Evolutionary conservation across 2,329 filamentous ascomycete genomes (phyloP).

Genomic region (Didymella pinodella): DNA sequence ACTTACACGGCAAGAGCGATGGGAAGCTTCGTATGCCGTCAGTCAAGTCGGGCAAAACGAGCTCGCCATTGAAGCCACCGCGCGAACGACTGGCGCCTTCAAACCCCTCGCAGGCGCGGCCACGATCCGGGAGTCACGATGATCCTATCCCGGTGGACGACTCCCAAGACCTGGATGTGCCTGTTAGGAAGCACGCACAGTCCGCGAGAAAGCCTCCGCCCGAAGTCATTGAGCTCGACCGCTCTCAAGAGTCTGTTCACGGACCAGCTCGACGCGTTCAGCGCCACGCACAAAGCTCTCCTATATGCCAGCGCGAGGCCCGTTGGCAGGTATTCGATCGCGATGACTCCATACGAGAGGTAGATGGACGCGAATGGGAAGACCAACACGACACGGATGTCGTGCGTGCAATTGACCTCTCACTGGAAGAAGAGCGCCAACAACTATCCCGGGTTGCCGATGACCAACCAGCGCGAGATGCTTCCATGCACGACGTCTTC

Average conservation of each 20-base stretch:
- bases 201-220: not conserved
- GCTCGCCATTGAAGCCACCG: not conserved
- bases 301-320: not conserved
- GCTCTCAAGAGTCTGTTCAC: not conserved
- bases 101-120: not conserved
- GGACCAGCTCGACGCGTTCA: not conserved
- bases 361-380: not conserved
- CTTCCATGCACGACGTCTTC: not conserved
- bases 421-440: not conserved
- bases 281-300: not conserved
- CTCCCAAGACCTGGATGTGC: slow-evolving; percentile 14
- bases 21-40: not conserved
- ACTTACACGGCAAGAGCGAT: not conserved
- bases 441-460: not conserved
- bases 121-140: slow-evolving; percentile 10
- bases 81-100: not conserved
- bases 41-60: not conserved
- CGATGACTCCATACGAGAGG: slow-evolving; percentile 4
- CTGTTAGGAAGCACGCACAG: not conserved
- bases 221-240: slow-evolving; percentile 5
- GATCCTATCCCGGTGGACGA: slow-evolving; percentile 16
- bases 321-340: not conserved
- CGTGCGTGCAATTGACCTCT: not conserved
- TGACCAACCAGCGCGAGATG: no score
- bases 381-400: not conserved